A percentile compares a stretch with the other conserved stretches of the same genome.
phyloP scores from a whole-genome alignment of 2,329 filamentous ascomycete genomes.

The Ophiocordyceps sinensis region DNA sequence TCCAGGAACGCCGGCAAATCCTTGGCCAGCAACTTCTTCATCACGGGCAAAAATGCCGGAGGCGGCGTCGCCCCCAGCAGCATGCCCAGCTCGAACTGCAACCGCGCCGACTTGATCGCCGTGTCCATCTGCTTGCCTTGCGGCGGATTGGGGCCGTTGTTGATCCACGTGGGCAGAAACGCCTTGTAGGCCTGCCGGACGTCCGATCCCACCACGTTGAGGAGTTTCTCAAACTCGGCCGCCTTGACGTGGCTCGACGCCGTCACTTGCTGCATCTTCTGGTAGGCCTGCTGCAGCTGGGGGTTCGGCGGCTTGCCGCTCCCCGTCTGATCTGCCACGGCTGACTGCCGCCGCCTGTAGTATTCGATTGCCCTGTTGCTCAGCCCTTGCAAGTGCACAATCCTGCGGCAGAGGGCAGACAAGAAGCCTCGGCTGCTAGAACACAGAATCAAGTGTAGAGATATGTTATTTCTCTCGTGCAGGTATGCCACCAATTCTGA shows the following conservation, averaged over 20 bases:
- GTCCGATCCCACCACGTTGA: conserved; percentile 32
- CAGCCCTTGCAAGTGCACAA: conserved; percentile 40
- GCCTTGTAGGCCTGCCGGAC: conserved; percentile 35
- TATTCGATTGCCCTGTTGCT: conserved; percentile 34
- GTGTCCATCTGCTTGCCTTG: conserved; percentile 28
- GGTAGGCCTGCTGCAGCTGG: conserved; percentile 42
- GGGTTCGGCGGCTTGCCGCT: conserved; percentile 27
- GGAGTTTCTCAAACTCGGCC: conserved; percentile 46
- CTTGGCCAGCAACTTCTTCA: conserved; percentile 50
- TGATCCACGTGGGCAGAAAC: conserved; percentile 28
- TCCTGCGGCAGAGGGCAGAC: conserved; percentile 49
- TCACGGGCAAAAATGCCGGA: conserved; percentile 34
- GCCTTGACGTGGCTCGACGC: conserved; percentile 40
- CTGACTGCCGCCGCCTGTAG: conserved; percentile 30
- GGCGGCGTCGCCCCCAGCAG: conserved; percentile 33
- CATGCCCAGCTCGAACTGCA: conserved; percentile 36
- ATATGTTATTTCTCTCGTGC: conserved; percentile 38
- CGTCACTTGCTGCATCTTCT: conserved; percentile 36
- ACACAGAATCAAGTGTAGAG: conserved; percentile 52
- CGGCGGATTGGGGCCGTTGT: conserved; percentile 30
- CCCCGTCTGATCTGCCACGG: conserved; percentile 22
- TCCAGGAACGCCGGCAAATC: conserved; percentile 43
- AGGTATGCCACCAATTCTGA: conserved; percentile 36
- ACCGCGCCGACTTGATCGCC: conserved; percentile 29
- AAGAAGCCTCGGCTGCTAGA: conserved; percentile 63